Evolutionary conservation across 257 asterid genomes (phyloP), one percentile per base, ranked within the genome.

Genomic region (Hygrophila difformis): DNA sequence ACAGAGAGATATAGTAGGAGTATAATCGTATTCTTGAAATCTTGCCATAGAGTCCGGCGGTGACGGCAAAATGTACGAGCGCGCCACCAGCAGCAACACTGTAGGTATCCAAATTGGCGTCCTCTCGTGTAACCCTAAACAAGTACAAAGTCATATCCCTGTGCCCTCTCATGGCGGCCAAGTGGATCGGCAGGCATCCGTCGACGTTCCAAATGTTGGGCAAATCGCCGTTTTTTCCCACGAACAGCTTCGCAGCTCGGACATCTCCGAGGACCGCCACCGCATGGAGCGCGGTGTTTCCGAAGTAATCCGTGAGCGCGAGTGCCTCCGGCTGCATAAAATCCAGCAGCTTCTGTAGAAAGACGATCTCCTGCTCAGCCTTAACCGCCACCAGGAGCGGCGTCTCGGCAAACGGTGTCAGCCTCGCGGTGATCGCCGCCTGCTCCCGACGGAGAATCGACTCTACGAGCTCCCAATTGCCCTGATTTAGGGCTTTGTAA

Each of bases 231-330:
- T 54, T 60, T 46, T 37, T 51, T 52, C 29, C 26, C 31, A 60
- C 60, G 2, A 60, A 44, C 10, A 60, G 41, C 60, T 39, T 39
- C 24, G 64, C 60, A 2, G 60, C 60, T 20, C 10, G 39, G 51
- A 28, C 21, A 51, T 60, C 35, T 7, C 66, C 66, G 6, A 51
- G 68, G 26, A 38, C 57, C 4, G 68, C 62, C 51, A 49, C 68
- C 11, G 62, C 62, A 41, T 62, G 68, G 6, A 62, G 62, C 28
- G 57, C 68, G 7, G 68, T 54, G 49, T 40, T 61, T 44, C 61
- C 61, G 21, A 45, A 61, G 45, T 44, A 61, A 33, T 61, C 67
- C 16, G 55, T 44, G 19, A 61, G 42, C 26, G 43, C 61, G 10
- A 61, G 40, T 1, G 57, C 57, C 57, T 62, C 68, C 14, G 39